A percentile compares a stretch with the other conserved stretches of the same genome.
Conservation (phyloP, 495 filamentous ascomycete genomes). For the Penicillium turbatum region DNA sequence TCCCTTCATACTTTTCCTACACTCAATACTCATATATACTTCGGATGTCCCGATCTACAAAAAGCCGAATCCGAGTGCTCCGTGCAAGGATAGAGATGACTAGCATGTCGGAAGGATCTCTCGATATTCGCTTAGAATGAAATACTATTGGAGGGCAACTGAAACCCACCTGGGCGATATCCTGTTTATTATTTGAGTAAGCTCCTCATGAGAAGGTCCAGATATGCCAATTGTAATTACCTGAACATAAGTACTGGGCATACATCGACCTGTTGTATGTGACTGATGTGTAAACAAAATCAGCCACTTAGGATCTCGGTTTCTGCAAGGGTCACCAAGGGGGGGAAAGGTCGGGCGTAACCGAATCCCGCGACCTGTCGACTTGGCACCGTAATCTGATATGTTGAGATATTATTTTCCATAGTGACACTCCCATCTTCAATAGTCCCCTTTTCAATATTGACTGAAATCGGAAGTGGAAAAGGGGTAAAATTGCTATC, state of each 20-base stretch:
- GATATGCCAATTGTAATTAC: too few species aligned
- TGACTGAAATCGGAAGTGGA: not conserved
- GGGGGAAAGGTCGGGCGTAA: not conserved
- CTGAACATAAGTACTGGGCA: too few species aligned
- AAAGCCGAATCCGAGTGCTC: not conserved
- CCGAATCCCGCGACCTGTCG: slow-evolving; percentile 5
- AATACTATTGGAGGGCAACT: not conserved
- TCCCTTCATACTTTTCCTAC: not conserved
- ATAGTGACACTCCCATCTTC: not conserved
- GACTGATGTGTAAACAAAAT: not conserved
- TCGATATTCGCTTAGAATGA: not conserved
- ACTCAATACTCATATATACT: too few species aligned
- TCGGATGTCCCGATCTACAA: not conserved
- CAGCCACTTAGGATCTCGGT: not conserved
- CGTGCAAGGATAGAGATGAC: not conserved
- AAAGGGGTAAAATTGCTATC: not conserved
- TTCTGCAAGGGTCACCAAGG: slow-evolving; percentile 10
- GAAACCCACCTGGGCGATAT: not conserved
- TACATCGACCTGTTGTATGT: not conserved
- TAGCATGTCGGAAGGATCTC: not conserved
- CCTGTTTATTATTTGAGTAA: not conserved
- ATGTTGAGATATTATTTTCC: too few species aligned
- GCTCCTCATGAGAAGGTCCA: not conserved
- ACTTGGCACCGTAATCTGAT: slow-evolving; percentile 2
- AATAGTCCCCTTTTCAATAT: not conserved